Percentiles rank a stretch among this genome's conserved stretches.
phyloP scores from a whole-genome alignment of 495 filamentous ascomycete genomes.

The Penicillium bialowiezense region DNA sequence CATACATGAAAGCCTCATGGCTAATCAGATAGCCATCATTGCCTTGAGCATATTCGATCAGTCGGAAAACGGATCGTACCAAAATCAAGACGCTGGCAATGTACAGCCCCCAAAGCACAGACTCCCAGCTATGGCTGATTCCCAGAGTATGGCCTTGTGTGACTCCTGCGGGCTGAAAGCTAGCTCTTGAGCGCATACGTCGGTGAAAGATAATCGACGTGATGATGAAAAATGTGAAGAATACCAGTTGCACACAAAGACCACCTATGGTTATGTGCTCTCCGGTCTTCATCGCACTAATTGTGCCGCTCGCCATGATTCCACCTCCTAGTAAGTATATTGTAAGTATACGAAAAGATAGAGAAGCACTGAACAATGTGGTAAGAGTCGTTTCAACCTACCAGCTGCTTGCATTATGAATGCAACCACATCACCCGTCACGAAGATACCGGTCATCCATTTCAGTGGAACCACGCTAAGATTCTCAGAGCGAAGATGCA shows the following conservation, averaged over 20 bases:
- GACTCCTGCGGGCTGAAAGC: constrained; percentile 12
- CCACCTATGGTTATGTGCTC: constrained; percentile 41
- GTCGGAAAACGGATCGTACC: constrained; percentile 57
- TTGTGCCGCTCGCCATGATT: constrained; percentile 12
- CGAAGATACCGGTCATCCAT: constrained; percentile 29
- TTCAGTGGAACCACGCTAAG: constrained; percentile 12
- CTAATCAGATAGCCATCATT: constrained; percentile 44
- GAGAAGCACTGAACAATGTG: neutral
- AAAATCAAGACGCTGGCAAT: constrained; percentile 50
- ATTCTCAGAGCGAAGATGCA: constrained; percentile 35
- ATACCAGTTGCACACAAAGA: constrained; percentile 35
- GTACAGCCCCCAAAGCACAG: constrained; percentile 49
- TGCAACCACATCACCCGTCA: constrained; percentile 27
- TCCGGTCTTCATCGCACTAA: constrained; percentile 18
- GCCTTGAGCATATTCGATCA: constrained; percentile 59
- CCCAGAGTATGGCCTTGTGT: neutral
- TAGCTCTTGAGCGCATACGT: constrained; percentile 16
- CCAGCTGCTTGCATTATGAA: constrained; percentile 26
- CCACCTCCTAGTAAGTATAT: constrained; percentile 9
- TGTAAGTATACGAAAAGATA: neutral
- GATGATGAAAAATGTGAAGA: constrained; percentile 38
- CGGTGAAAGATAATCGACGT: constrained; percentile 32
- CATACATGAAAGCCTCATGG: constrained; percentile 58
- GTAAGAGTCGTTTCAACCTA: constrained; percentile 1
- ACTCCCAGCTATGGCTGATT: constrained; percentile 27